Conservation (phyloP, 164 flowering plant genomes). For the Piper longum region DNA sequence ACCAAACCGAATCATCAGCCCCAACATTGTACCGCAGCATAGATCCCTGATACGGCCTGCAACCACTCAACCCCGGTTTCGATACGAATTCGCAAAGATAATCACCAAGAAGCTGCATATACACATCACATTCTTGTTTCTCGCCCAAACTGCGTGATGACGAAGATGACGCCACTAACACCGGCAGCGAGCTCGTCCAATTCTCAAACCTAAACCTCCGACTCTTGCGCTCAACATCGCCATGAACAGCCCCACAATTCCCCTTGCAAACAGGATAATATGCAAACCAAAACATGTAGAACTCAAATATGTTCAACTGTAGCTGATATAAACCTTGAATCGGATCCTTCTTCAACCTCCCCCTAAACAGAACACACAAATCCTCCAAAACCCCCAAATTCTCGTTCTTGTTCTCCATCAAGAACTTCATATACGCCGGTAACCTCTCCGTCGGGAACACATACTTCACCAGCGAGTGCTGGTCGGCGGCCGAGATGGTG, state of each 20-base stretch:
- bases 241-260: constrained; percentile 21
- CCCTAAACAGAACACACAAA: constrained; percentile 46
- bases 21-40: constrained; percentile 16
- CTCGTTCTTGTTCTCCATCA: constrained; percentile 34
- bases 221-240: constrained; percentile 14
- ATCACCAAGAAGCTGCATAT: constrained; percentile 44
- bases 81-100: constrained; percentile 65
- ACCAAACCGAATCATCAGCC: constrained; percentile 25
- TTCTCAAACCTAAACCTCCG: constrained; percentile 43
- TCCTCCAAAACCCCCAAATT: constrained; percentile 26
- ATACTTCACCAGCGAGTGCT: constrained; percentile 36
- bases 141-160: constrained; percentile 18
- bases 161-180: constrained; percentile 15
- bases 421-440: constrained; percentile 61
- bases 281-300: constrained; percentile 83
- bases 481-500: no score
- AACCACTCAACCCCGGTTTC: constrained; percentile 21
- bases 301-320: constrained; percentile 72
- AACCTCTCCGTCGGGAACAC: constrained; percentile 69
- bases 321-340: constrained; percentile 34
- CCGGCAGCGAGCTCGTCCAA: constrained; percentile 55
- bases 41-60: constrained; percentile 56
- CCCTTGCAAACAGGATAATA: constrained; percentile 74
- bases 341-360: constrained; percentile 34
- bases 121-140: constrained; percentile 34